Evolutionary conservation across 345 rosid genomes (phyloP).

Genomic region (Eucalyptus cloeziana): DNA sequence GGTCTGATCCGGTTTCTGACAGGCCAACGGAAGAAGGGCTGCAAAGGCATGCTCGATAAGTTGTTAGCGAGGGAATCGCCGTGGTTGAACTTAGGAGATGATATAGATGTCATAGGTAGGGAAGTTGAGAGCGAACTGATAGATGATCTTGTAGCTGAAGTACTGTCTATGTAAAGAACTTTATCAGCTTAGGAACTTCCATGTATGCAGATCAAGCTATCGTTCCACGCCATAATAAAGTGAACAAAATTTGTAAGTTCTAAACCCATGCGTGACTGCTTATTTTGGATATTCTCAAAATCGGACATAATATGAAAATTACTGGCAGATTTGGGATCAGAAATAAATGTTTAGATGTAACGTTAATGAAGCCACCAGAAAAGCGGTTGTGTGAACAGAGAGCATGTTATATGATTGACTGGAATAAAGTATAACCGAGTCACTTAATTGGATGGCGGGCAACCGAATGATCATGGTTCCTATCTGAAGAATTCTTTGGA

Average conservation of each 20-base stretch:
- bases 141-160: slow-evolving; percentile 55
- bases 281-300: not conserved
- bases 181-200: not conserved
- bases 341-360: not conserved
- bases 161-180: slow-evolving; percentile 12
- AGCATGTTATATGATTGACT: not conserved
- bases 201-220: not conserved
- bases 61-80: slow-evolving; percentile 16
- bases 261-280: not conserved
- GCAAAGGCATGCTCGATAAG: slow-evolving; percentile 21
- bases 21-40: slow-evolving; percentile 18
- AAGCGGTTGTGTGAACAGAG: not conserved
- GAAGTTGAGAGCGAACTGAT: slow-evolving; percentile 56
- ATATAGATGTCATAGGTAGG: slow-evolving; percentile 50
- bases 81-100: slow-evolving; percentile 54
- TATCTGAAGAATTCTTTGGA: not conserved
- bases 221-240: not conserved
- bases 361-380: not conserved
- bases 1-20: slow-evolving; percentile 22
- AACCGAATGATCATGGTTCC: not conserved
- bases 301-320: not conserved
- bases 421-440: not conserved
- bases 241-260: not conserved
- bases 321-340: not conserved
- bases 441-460: not conserved